A percentile compares a stretch with the other conserved stretches of the same genome.
These are phyloP conservation scores for Dillenia turbinata DNA, from an alignment of 164 flowering plant genomes.

Conservation along the genomic window DNA sequence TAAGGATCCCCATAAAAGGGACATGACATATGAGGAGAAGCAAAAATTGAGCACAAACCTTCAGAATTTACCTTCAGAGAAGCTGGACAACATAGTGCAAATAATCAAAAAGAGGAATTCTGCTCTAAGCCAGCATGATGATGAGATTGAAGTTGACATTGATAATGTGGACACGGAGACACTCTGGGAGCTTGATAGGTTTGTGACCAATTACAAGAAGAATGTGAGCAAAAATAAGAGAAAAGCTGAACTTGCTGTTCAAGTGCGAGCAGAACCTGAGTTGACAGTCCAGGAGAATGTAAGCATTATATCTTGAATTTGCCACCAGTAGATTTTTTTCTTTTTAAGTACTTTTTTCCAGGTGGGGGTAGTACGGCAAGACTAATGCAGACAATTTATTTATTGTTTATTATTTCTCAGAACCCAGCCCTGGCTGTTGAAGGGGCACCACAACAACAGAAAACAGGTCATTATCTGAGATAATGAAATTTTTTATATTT, in stretches of 20 bases:
- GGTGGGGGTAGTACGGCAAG: too few species aligned
- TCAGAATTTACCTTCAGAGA: constrained; percentile 68
- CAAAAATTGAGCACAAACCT: constrained; percentile 64
- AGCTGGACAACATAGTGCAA: constrained; percentile 70
- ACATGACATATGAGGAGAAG: constrained; percentile 87
- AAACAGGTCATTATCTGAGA: constrained; percentile 18
- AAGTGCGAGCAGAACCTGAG: constrained; percentile 25
- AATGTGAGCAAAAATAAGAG: constrained; percentile 56
- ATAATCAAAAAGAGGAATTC: constrained; percentile 77
- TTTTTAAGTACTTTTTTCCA: neutral
- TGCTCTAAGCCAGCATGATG: constrained; percentile 61
- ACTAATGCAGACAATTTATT: too few species aligned
- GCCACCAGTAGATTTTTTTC: neutral
- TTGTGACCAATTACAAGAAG: constrained; percentile 59
- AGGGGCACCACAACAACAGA: constrained; percentile 27
- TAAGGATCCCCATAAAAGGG: constrained; percentile 51
- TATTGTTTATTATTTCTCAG: constrained; percentile 15
- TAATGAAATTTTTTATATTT: neutral
- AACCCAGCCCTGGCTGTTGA: constrained; percentile 12
- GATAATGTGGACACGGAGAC: constrained; percentile 70
- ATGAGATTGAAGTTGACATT: constrained; percentile 88
- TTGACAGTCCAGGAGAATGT: constrained; percentile 31
- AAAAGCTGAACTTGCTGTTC: constrained; percentile 45
- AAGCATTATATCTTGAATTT: neutral
- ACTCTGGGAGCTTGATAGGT: constrained; percentile 74